Evolutionary conservation across 352 stramenopile genomes (phyloP).

Genomic region (Phytopythium sindhum): DNA sequence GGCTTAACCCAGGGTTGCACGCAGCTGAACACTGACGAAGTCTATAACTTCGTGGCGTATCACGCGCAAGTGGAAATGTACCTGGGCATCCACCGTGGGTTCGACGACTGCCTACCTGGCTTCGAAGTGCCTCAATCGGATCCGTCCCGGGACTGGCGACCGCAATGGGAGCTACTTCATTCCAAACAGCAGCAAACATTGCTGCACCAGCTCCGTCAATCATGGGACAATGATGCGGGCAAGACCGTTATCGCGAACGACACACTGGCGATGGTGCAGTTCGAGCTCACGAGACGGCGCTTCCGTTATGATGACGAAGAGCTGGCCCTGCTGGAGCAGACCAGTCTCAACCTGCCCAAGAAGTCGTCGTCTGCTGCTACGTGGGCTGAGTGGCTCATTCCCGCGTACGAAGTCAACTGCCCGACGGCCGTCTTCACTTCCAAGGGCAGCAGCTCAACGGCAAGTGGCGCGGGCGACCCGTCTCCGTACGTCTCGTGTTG

Average conservation of each 20-base stretch:
- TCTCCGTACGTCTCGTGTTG: not conserved
- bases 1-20: not conserved
- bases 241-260: not conserved
- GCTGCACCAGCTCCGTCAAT: not conserved
- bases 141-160: not conserved
- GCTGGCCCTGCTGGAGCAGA: not conserved
- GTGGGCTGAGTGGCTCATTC: not conserved
- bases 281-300: not conserved
- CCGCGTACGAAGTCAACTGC: not conserved
- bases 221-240: not conserved
- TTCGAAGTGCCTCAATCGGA: not conserved
- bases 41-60: not conserved
- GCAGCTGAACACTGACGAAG: not conserved
- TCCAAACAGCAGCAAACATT: not conserved
- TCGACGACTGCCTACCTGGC: not conserved
- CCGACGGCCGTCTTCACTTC: not conserved
- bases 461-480: not conserved
- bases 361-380: too few species aligned
- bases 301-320: not conserved
- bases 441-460: not conserved
- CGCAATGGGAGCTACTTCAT: not conserved
- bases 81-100: not conserved
- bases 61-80: not conserved
- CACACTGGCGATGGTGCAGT: not conserved
- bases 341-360: too few species aligned